These are phyloP conservation scores for Suillus bovinus DNA, from an alignment of 768 basidiomycete genomes.

Conservation along the genomic window DNA sequence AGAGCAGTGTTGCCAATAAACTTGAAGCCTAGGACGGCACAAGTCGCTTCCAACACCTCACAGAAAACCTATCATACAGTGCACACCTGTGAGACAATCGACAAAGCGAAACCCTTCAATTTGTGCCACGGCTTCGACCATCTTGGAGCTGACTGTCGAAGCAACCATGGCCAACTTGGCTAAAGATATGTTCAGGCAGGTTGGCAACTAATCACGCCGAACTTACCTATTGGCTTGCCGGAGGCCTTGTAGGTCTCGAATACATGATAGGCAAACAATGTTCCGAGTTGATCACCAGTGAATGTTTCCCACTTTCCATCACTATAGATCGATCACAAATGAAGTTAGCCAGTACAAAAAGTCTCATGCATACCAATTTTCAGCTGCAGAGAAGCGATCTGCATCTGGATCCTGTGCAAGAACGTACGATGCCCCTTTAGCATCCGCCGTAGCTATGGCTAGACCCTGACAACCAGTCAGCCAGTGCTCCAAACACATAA, in stretches of 20 bases:
- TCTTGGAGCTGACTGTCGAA: constrained; percentile 89
- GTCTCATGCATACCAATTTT: constrained; percentile 50
- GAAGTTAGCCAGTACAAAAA: constrained; percentile 9
- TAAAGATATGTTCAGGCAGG: constrained; percentile 42
- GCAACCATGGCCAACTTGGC: constrained; percentile 82
- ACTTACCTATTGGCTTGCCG: constrained; percentile 45
- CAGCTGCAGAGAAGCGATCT: constrained; percentile 79
- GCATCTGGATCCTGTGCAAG: constrained; percentile 90
- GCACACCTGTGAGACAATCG: constrained; percentile 79
- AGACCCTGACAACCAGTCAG: constrained; percentile 52
- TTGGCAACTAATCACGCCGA: constrained; percentile 39
- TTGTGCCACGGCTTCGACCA: constrained; percentile 77
- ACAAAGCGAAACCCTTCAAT: constrained; percentile 80
- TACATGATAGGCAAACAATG: constrained; percentile 49
- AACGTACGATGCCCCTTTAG: constrained; percentile 56
- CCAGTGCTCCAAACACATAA: constrained; percentile 3
- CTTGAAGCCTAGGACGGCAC: constrained; percentile 67
- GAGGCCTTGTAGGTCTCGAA: constrained; percentile 46
- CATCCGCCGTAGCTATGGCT: constrained; percentile 63
- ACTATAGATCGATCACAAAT: constrained; percentile 8
- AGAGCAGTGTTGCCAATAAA: constrained; percentile 86
- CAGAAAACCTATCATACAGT: neutral
- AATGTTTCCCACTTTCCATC: constrained; percentile 67
- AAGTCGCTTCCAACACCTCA: neutral
- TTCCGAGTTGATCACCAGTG: constrained; percentile 84